Base-by-base conservation (phyloP, 2,329 filamentous ascomycete genomes). In the Nothophoma quercina region DNA sequence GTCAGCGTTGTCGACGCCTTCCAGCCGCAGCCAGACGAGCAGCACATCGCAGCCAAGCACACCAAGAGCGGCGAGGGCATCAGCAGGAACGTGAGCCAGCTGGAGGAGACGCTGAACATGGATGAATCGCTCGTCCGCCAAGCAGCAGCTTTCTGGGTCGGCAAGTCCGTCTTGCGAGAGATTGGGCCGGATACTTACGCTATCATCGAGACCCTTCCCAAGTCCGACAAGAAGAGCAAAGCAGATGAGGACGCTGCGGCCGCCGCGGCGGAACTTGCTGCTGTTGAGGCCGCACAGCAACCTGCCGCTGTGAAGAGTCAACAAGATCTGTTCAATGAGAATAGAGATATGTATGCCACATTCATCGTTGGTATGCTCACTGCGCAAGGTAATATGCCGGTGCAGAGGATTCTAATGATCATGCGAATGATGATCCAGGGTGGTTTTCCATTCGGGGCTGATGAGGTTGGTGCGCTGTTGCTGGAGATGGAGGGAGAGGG, bases 301-400 rank as follows among this genome's bases (percentile, higher is more conserved):
- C 80, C 78, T 18, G 79, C 79, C 19, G 82, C 79, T 5, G 82
- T 76, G 61, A 75, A 78, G 47, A 75, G 78, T 5, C 78, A 81
- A 51, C 79, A 84, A 32, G 83, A 83, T 12, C 79, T 89, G 25
- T 83, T 88, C 18, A 81, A 85, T 59, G 88, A 90, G 71, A 86
- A 86, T 65, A 85, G 85, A 72, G 80, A 82, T 34, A 83, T 96
- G 30, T 96, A 97, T 75, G 91, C 90, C 85, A 89, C 93, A 67
- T 98, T 96, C 71, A 92, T 99, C 52, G 81, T 92, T 50, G 91
- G 91, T 43, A 98, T 99, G 95, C 78, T 99, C 75, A 97, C 91
- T 56, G 97, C 97, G 73, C 89, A 91, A 64, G 88, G 88, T 15
- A 85, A 88, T 22, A 95, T 97, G 90, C 88, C 90, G 42, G 78